Evolutionary conservation across 805 yeast genomes (phyloP).

Genomic region (Kodamaea neixiangensis): DNA sequence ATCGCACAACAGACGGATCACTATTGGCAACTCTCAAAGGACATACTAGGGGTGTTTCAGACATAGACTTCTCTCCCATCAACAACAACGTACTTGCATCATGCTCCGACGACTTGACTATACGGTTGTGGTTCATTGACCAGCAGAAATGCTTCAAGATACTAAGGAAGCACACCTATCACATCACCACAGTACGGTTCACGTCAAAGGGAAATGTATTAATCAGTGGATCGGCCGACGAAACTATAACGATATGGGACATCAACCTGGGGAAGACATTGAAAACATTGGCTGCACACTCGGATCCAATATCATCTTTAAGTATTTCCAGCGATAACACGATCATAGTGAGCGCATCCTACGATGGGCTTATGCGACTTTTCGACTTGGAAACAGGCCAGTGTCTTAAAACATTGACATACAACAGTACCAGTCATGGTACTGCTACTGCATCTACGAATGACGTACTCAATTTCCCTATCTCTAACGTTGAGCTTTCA

Average conservation of each 20-base stretch:
- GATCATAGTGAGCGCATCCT: slow-evolving; percentile 80
- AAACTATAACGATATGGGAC: slow-evolving; percentile 91
- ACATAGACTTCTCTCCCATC: slow-evolving; percentile 71
- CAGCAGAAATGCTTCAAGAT: slow-evolving; percentile 51
- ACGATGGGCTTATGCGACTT: slow-evolving; percentile 87
- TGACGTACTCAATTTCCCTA: slow-evolving; percentile 61
- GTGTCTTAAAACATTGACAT: slow-evolving; percentile 85
- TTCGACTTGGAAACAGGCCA: slow-evolving; percentile 90
- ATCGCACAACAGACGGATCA: slow-evolving; percentile 26
- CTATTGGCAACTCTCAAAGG: slow-evolving; percentile 45
- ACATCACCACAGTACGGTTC: slow-evolving; percentile 71
- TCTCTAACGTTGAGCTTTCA: slow-evolving; percentile 68
- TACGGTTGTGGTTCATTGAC: slow-evolving; percentile 67
- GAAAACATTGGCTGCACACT: slow-evolving; percentile 86
- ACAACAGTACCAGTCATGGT: slow-evolving; percentile 63
- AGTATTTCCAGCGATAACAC: slow-evolving; percentile 79
- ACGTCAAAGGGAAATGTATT: slow-evolving; percentile 75
- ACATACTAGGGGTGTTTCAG: slow-evolving; percentile 73
- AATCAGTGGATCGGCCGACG: slow-evolving; percentile 85
- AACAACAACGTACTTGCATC: slow-evolving; percentile 73
- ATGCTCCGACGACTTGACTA: slow-evolving; percentile 82
- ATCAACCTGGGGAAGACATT: slow-evolving; percentile 65
- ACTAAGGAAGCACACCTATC: slow-evolving; percentile 80
- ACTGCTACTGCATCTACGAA: slow-evolving; percentile 58
- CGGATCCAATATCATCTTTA: slow-evolving; percentile 81